Conservation (phyloP, 148 eudicot genomes). For the Mesembryanthemum crystallinum region DNA sequence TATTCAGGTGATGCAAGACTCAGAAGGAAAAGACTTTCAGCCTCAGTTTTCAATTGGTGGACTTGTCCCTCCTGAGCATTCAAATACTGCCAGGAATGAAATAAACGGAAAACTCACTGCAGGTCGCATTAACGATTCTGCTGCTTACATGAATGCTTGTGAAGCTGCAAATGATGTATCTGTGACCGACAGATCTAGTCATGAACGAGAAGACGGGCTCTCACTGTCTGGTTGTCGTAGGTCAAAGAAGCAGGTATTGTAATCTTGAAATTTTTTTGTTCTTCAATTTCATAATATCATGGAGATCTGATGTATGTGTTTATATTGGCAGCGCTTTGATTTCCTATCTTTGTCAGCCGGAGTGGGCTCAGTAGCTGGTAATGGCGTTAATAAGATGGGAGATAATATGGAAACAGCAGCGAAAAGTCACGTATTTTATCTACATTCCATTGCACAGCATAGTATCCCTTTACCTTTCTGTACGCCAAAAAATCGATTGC, state of each 20-base stretch:
- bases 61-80: constrained; percentile 15
- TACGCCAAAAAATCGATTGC: constrained; percentile 27
- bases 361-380: constrained; percentile 27
- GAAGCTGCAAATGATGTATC: constrained; percentile 32
- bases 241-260: constrained; percentile 41
- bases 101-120: constrained; percentile 21
- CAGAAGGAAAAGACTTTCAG: constrained; percentile 36
- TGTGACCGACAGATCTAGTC: constrained; percentile 31
- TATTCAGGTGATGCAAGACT: constrained; percentile 49
- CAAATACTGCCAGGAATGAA: constrained; percentile 19
- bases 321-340: constrained; percentile 45
- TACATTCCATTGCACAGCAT: constrained; percentile 34
- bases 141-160: constrained; percentile 27
- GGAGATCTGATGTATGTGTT: constrained; percentile 11
- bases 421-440: constrained; percentile 28
- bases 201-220: constrained; percentile 36
- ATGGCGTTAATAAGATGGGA: constrained; percentile 21
- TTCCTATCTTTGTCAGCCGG: constrained; percentile 48
- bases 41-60: constrained; percentile 12
- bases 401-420: constrained; percentile 21
- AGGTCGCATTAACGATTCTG: constrained; percentile 16
- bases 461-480: constrained; percentile 26
- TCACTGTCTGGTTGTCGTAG: constrained; percentile 24
- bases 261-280: neutral
- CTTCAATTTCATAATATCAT: neutral